A percentile compares a stretch with the other conserved stretches of the same genome.
These are phyloP conservation scores for Prototheca wickerhamii DNA, from an alignment of 163 green algal species.

Conservation along the genomic window DNA sequence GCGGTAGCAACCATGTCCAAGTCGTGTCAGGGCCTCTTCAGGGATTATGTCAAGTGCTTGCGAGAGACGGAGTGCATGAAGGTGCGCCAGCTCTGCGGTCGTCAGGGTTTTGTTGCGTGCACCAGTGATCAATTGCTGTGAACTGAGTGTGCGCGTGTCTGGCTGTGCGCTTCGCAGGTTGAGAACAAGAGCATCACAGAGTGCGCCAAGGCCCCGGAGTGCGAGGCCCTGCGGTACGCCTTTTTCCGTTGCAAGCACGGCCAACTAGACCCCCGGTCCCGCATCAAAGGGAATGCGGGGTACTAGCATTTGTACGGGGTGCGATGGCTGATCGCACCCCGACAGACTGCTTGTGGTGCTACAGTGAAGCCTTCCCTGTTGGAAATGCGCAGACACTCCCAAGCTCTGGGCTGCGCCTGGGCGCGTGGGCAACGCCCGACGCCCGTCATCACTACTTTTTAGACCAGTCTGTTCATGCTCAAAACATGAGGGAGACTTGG, in stretches of 20 bases:
- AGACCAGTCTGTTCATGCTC: too few species aligned
- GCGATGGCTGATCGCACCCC: too few species aligned
- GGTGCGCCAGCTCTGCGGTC: constrained; percentile 34
- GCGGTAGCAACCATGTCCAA: constrained; percentile 66
- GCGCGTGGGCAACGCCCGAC: too few species aligned
- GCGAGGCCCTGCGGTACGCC: constrained; percentile 46
- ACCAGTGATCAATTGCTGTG: too few species aligned
- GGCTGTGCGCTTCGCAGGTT: too few species aligned
- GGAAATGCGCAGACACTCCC: too few species aligned
- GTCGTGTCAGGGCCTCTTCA: constrained; percentile 54
- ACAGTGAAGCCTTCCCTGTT: too few species aligned
- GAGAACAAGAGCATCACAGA: constrained; percentile 43
- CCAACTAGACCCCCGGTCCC: constrained; percentile 60
- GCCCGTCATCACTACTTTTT: too few species aligned
- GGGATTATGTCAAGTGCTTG: constrained; percentile 63
- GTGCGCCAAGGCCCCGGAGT: constrained; percentile 56
- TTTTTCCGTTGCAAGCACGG: constrained; percentile 63
- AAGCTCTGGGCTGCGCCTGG: too few species aligned
- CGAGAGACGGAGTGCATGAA: constrained; percentile 59
- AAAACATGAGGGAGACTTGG: too few species aligned
- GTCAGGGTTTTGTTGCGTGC: too few species aligned
- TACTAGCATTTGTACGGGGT: constrained; percentile 18
- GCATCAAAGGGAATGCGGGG: constrained; percentile 72
- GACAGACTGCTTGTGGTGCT: background rate
- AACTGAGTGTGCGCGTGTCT: too few species aligned